Evolutionary conservation across 2,329 filamentous ascomycete species (phyloP).

Genomic region (Mycosphaerella sp.): DNA sequence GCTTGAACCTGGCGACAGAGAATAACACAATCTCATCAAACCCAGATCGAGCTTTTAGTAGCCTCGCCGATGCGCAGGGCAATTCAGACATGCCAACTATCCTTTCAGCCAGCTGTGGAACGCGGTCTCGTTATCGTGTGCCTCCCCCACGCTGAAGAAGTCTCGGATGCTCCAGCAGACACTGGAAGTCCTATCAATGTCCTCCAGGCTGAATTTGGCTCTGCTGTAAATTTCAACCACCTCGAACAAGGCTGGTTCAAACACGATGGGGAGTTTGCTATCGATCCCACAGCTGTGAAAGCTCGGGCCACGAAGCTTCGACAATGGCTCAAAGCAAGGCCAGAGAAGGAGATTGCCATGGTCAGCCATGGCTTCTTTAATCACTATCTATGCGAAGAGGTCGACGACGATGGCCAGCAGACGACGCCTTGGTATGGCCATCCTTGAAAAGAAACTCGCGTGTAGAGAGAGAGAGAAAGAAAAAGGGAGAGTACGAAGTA

Average conservation of each 20-base stretch:
- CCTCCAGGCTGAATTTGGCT: conserved; percentile 21
- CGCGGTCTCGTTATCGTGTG: conserved; percentile 26
- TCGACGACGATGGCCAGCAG: conserved; percentile 28
- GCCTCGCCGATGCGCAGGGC: conserved; percentile 29
- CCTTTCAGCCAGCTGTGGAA: conserved; percentile 26
- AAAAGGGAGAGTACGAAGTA: neutral
- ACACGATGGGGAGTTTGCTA: conserved; percentile 28
- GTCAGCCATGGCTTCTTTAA: conserved; percentile 31
- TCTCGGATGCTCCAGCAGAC: conserved; percentile 25
- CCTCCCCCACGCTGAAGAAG: conserved; percentile 29
- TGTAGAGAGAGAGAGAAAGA: no score
- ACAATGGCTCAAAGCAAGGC: conserved; percentile 23
- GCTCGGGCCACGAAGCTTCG: conserved; percentile 26
- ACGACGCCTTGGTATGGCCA: conserved; percentile 26
- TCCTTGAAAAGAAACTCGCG: no score
- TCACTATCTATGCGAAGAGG: conserved; percentile 29
- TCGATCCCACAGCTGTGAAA: conserved; percentile 23
- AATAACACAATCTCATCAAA: neutral
- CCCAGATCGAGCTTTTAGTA: conserved; percentile 28
- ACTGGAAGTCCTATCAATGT: conserved; percentile 23
- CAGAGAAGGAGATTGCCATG: conserved; percentile 29
- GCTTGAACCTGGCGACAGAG: neutral
- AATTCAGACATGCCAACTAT: conserved; percentile 26
- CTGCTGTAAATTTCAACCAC: conserved; percentile 26
- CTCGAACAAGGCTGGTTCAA: conserved; percentile 26